Conservation (phyloP, 2,329 filamentous ascomycete genomes). For the Dothistroma septosporum region DNA sequence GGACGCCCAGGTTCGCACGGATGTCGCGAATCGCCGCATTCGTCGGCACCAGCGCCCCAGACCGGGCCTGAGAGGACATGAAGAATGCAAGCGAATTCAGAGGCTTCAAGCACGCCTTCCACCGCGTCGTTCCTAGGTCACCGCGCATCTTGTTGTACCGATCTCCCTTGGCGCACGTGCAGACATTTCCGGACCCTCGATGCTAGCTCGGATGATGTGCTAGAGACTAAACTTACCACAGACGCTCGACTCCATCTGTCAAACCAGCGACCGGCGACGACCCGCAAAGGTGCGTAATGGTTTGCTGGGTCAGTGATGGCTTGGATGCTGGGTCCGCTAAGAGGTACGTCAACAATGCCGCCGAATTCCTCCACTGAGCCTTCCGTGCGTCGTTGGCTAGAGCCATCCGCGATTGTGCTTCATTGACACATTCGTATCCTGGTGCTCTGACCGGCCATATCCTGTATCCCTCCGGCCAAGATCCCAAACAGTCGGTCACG, state of each 20-base stretch:
- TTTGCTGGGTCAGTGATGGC: neutral
- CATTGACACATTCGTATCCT: neutral
- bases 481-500: neutral
- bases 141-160: neutral
- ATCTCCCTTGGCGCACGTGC: neutral
- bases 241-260: neutral
- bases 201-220: constrained; percentile 3
- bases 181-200: neutral
- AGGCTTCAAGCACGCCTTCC: constrained; percentile 1
- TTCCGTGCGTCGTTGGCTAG: neutral
- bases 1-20: no score
- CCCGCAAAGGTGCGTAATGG: neutral
- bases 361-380: neutral
- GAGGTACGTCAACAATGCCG: constrained; percentile 1
- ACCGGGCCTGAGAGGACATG: neutral
- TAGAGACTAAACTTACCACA: neutral
- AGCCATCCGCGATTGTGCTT: neutral
- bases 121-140: neutral
- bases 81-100: neutral
- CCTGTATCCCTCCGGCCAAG: neutral
- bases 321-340: neutral
- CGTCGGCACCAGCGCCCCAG: neutral
- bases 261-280: neutral
- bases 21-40: no score
- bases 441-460: neutral